phyloP scores from a whole-genome alignment of 352 stramenopile species.

The Phytopythium chamaehyphon region DNA sequence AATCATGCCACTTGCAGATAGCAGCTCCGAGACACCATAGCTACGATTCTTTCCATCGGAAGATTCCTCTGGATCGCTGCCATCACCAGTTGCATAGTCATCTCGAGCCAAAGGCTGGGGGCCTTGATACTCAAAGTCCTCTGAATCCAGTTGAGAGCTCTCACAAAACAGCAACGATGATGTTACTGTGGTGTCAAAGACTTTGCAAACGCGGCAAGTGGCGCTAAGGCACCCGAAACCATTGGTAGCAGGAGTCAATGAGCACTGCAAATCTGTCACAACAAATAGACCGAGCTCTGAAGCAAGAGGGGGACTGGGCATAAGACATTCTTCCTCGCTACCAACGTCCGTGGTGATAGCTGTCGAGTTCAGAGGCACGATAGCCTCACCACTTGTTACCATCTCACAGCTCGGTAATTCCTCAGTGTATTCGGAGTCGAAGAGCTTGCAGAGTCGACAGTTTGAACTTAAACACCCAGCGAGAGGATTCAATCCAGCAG shows the following conservation, averaged over 20 bases:
- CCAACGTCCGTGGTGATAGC: too few relatives aligned
- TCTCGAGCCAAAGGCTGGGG: background rate
- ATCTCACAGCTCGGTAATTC: background rate
- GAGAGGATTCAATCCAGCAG: background rate
- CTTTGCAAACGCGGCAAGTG: slow-evolving; percentile 29
- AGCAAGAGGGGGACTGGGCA: slow-evolving; percentile 1
- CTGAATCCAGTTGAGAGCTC: background rate
- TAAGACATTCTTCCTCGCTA: too few relatives aligned
- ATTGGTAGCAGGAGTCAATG: background rate
- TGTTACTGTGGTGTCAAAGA: slow-evolving; percentile 12
- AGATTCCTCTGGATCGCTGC: background rate
- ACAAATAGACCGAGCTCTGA: slow-evolving; percentile 13
- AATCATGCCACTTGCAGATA: slow-evolving; percentile 3
- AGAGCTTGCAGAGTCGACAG: slow-evolving; percentile 21
- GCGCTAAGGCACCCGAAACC: slow-evolving; percentile 23
- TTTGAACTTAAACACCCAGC: slow-evolving; percentile 4
- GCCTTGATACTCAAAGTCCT: background rate
- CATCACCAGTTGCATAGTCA: background rate
- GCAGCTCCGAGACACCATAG: background rate
- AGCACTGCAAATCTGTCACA: background rate
- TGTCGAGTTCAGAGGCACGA: background rate
- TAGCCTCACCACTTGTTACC: background rate
- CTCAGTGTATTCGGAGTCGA: slow-evolving; percentile 7
- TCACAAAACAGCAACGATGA: slow-evolving; percentile 10
- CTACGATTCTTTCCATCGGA: too few relatives aligned